Evolutionary conservation across 192 early-diverging fungal species (phyloP).

Genomic region (Anaeromyces robustus): DNA sequence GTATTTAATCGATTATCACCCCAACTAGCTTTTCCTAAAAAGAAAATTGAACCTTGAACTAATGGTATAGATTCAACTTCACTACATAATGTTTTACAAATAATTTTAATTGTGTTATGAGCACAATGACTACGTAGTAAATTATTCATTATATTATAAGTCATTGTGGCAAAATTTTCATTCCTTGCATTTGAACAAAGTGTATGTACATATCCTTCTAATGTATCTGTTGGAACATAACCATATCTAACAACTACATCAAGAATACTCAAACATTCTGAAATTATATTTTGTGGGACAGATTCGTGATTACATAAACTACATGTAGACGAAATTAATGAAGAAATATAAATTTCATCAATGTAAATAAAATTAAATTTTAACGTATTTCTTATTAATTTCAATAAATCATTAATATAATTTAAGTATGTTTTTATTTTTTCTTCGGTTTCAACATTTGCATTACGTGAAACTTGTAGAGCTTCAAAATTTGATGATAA

Average conservation of each 20-base stretch:
- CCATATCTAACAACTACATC: not conserved
- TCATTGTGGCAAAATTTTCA: not conserved
- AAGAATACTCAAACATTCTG: not conserved
- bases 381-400: not conserved
- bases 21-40: slow-evolving; percentile 41
- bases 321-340: not conserved
- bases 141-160: slow-evolving; percentile 31
- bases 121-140: slow-evolving; percentile 45
- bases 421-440: not conserved
- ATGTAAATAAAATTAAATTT: not conserved
- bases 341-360: not conserved
- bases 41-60: slow-evolving; percentile 33
- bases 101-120: slow-evolving; percentile 28
- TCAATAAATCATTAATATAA: not conserved
- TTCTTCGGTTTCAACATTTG: not conserved
- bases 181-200: not conserved
- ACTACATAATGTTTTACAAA: slow-evolving; percentile 18
- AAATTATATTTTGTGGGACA: not conserved
- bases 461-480: not conserved
- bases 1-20: slow-evolving; percentile 18
- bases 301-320: not conserved
- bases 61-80: slow-evolving; percentile 6
- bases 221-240: not conserved
- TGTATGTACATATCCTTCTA: not conserved
- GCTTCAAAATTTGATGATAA: not conserved